phyloP scores from a whole-genome alignment of 2,329 filamentous ascomycete genomes.

The Colletotrichum australisinense region DNA sequence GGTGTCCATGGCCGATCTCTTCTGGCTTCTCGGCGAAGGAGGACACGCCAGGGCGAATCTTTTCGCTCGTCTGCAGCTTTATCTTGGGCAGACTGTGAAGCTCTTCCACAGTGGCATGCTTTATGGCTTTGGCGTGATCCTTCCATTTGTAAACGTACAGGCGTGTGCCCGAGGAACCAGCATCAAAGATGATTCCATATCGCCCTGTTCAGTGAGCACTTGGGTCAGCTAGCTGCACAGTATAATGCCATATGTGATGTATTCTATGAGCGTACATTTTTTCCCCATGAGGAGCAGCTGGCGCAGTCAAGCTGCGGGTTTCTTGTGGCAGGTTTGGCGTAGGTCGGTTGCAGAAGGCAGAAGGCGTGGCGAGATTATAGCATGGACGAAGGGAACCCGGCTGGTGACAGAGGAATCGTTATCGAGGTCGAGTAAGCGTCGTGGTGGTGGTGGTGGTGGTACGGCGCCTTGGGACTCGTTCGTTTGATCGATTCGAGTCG shows the following conservation, averaged over 20 bases:
- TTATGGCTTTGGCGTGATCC: slow-evolving; percentile 73
- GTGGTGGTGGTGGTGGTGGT: neutral
- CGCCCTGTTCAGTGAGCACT: slow-evolving; percentile 55
- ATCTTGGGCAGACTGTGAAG: slow-evolving; percentile 80
- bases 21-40: slow-evolving; percentile 84
- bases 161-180: slow-evolving; percentile 95
- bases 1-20: slow-evolving; percentile 83
- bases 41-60: slow-evolving; percentile 93
- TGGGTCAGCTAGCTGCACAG: neutral
- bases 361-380: neutral
- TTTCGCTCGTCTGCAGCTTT: slow-evolving; percentile 89
- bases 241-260: neutral
- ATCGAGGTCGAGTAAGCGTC: neutral
- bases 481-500: neutral
- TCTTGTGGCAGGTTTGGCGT: neutral
- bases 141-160: slow-evolving; percentile 96
- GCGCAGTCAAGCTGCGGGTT: slow-evolving; percentile 12
- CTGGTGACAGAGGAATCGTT: neutral
- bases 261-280: slow-evolving; percentile 44
- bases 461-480: neutral
- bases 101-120: slow-evolving; percentile 63
- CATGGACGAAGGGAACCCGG: neutral
- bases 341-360: neutral
- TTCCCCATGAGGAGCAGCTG: slow-evolving; percentile 46
- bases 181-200: slow-evolving; percentile 97